Evolutionary conservation across 2,329 filamentous ascomycete genomes (phyloP).

Genomic region (Paecilomyces dactylethromorphus): DNA sequence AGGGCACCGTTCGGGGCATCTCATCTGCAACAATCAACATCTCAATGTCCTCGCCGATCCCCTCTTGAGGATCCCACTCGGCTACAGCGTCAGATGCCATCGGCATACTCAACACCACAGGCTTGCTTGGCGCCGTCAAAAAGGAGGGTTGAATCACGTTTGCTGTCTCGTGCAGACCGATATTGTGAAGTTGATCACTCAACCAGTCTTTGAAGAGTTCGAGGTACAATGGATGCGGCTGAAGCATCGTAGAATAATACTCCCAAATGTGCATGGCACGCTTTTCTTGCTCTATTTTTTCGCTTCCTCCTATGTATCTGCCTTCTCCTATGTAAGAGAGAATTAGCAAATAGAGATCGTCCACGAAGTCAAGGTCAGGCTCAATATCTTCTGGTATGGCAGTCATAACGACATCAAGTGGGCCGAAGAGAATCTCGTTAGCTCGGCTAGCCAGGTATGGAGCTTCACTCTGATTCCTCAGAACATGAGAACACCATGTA

Average conservation of each 20-base stretch:
- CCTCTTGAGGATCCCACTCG: slow-evolving; percentile 1
- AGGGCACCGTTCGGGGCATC: background rate
- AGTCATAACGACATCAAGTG: background rate
- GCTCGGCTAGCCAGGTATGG: slow-evolving; percentile 6
- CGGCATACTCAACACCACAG: background rate
- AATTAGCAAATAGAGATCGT: slow-evolving; percentile 4
- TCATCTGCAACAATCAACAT: background rate
- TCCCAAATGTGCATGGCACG: slow-evolving; percentile 6
- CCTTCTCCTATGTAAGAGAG: slow-evolving; percentile 1
- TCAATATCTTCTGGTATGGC: slow-evolving; percentile 1
- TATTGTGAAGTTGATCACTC: background rate
- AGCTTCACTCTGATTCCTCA: background rate
- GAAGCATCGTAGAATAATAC: slow-evolving; percentile 2
- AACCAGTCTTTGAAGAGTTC: slow-evolving; percentile 1
- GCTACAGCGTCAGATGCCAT: background rate
- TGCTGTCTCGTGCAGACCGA: background rate
- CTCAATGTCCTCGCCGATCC: background rate
- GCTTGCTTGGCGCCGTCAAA: background rate
- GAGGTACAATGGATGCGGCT: background rate
- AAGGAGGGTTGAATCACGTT: background rate
- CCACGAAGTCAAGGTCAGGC: slow-evolving; percentile 3
- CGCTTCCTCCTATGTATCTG: slow-evolving; percentile 1
- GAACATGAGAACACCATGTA: slow-evolving; percentile 3
- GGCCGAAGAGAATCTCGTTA: slow-evolving; percentile 5
- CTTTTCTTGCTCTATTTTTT: background rate